These are phyloP conservation scores for Babjeviella inositovora DNA, from an alignment of 805 yeast species.

Conservation along the genomic window DNA sequence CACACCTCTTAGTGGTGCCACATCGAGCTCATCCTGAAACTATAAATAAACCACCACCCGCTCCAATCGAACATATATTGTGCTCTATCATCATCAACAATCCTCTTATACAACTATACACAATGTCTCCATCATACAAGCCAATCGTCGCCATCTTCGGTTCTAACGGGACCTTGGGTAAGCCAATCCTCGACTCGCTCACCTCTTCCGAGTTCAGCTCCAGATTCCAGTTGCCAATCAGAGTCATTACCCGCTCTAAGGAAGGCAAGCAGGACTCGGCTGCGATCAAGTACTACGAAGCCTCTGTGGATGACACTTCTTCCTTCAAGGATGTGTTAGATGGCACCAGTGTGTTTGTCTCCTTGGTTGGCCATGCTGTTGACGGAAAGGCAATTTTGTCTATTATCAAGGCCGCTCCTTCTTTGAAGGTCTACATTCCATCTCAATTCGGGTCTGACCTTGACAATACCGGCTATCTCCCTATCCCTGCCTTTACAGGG, in stretches of 20 bases:
- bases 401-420: no score
- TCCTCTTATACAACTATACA: no score
- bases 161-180: slow-evolving; percentile 32
- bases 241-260: slow-evolving; percentile 29
- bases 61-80: no score
- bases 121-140: no score
- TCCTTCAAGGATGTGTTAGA: slow-evolving; percentile 17
- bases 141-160: slow-evolving; percentile 34
- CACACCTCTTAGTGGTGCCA: no score
- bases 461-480: slow-evolving; percentile 12
- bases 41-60: no score
- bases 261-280: slow-evolving; percentile 14
- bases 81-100: no score
- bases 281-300: slow-evolving; percentile 19
- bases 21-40: no score
- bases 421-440: slow-evolving; percentile 38
- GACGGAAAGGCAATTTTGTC: slow-evolving; percentile 15
- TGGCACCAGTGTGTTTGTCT: slow-evolving; percentile 34
- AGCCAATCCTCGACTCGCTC: slow-evolving; percentile 26
- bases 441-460: slow-evolving; percentile 43
- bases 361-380: slow-evolving; percentile 18
- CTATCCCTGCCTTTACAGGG: no score
- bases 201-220: slow-evolving; percentile 20
- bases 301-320: slow-evolving; percentile 10
- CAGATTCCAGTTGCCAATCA: slow-evolving; percentile 28